A percentile compares a stretch with the other conserved stretches of the same genome.
These are phyloP conservation scores for Acidiella bohemica DNA, from an alignment of 495 filamentous ascomycete species.

Conservation along the genomic window DNA sequence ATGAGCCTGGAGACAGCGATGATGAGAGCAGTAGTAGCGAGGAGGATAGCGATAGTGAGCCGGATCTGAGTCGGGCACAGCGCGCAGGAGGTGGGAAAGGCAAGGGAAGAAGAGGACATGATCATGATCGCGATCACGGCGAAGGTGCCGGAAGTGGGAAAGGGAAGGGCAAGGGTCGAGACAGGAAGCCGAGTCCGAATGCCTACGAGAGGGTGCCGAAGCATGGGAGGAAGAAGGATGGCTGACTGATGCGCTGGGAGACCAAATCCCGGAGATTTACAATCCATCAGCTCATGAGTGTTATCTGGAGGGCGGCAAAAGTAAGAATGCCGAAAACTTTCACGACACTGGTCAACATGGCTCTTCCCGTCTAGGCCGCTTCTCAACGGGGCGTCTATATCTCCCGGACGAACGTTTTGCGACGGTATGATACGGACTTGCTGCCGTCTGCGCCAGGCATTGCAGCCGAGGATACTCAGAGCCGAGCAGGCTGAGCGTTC, in stretches of 20 bases:
- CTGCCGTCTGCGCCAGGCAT: too few species aligned
- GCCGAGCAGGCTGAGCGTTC: too few species aligned
- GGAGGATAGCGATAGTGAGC: slow-evolving; percentile 35
- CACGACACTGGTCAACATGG: too few species aligned
- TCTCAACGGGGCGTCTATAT: too few species aligned
- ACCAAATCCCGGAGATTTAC: too few species aligned
- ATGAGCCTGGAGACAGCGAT: slow-evolving; percentile 63
- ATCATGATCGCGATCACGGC: slow-evolving; percentile 24
- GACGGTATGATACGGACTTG: too few species aligned
- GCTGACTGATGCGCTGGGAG: slow-evolving; percentile 8
- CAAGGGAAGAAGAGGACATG: slow-evolving; percentile 22
- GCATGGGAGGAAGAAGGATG: slow-evolving; percentile 10
- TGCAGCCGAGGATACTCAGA: too few species aligned
- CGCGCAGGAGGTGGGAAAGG: slow-evolving; percentile 20
- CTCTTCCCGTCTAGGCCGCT: too few species aligned
- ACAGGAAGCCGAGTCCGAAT: slow-evolving; percentile 66
- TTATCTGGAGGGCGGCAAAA: too few species aligned
- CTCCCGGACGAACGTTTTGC: too few species aligned
- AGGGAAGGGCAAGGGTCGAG: slow-evolving; percentile 34
- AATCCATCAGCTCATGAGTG: too few species aligned
- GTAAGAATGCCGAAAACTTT: too few species aligned
- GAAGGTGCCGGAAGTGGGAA: slow-evolving; percentile 30
- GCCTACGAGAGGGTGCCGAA: slow-evolving; percentile 91
- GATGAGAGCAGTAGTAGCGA: slow-evolving; percentile 57
- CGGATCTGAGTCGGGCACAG: slow-evolving; percentile 37